Conservation (phyloP, 805 yeast species). For the Ogataea nitratoaversa region DNA sequence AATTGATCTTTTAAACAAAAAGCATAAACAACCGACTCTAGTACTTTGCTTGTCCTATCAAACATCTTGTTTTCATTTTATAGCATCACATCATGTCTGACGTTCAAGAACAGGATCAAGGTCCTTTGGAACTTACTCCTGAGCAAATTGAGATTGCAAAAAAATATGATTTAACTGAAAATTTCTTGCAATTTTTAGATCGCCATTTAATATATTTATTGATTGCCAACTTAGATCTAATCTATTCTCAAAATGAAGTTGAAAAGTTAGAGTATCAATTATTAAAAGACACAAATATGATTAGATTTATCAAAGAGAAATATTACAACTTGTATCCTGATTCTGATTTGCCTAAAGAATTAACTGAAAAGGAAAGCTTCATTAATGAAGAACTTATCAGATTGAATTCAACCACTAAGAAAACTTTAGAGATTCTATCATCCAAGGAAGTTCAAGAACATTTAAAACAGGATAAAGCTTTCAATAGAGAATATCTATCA, state of each 20-base stretch:
- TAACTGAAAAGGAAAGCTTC: slow-evolving; percentile 36
- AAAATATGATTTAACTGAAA: slow-evolving; percentile 50
- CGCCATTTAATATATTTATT: slow-evolving; percentile 55
- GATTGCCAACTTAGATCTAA: slow-evolving; percentile 41
- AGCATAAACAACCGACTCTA: too few species aligned
- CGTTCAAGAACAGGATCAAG: slow-evolving; percentile 1
- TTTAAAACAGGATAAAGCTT: slow-evolving; percentile 51
- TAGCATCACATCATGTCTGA: too few species aligned
- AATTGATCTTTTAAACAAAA: too few species aligned
- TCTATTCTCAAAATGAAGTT: slow-evolving; percentile 38
- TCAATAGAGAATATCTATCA: slow-evolving; percentile 44
- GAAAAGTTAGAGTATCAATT: slow-evolving; percentile 47
- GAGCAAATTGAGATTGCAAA: slow-evolving; percentile 40
- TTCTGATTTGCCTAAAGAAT: slow-evolving; percentile 37
- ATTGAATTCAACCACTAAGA: slow-evolving; percentile 39
- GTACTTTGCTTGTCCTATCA: too few species aligned
- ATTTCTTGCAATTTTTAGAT: slow-evolving; percentile 56
- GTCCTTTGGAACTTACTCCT: slow-evolving; percentile 15
- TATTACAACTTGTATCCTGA: slow-evolving; percentile 39
- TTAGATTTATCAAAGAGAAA: slow-evolving; percentile 43
- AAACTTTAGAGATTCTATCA: slow-evolving; percentile 42
- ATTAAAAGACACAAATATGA: slow-evolving; percentile 56
- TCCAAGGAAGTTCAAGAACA: slow-evolving; percentile 48
- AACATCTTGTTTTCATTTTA: too few species aligned
- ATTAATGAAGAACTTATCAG: slow-evolving; percentile 35